These are phyloP conservation scores for Pulveroboletus sp. DNA, from an alignment of 768 basidiomycete species.

Conservation along the genomic window DNA sequence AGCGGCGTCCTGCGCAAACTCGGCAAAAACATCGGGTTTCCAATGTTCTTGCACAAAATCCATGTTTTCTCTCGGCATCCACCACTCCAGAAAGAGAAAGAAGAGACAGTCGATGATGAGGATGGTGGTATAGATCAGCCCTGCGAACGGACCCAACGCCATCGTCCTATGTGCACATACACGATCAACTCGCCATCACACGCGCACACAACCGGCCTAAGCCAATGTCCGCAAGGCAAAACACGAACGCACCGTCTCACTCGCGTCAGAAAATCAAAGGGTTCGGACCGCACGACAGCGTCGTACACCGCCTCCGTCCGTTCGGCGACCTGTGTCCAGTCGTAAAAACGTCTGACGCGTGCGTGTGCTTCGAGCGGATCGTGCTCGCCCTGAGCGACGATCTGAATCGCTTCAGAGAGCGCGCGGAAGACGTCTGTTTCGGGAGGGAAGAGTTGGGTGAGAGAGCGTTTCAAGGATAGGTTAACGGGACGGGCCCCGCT, in stretches of 20 bases:
- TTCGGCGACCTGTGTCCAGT: constrained; percentile 74
- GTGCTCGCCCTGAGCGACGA: constrained; percentile 62
- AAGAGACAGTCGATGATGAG: constrained; percentile 87
- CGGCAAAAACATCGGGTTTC: constrained; percentile 35
- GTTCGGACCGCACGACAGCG: constrained; percentile 53
- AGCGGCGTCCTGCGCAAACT: constrained; percentile 10
- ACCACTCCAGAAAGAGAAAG: constrained; percentile 79
- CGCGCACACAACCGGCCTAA: no score
- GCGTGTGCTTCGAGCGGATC: constrained; percentile 74
- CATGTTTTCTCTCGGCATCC: constrained; percentile 70
- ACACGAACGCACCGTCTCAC: constrained; percentile 56
- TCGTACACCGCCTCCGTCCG: constrained; percentile 84
- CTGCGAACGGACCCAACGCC: constrained; percentile 73
- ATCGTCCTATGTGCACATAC: constrained; percentile 51
- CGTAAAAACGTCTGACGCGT: constrained; percentile 77
- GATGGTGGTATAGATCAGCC: constrained; percentile 85
- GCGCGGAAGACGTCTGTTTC: constrained; percentile 79
- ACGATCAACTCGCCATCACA: not conserved
- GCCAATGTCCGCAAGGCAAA: not conserved
- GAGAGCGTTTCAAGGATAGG: not conserved
- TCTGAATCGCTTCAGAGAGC: constrained; percentile 71
- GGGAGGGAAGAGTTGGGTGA: not conserved
- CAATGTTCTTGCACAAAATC: constrained; percentile 70
- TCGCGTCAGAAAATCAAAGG: constrained; percentile 72
- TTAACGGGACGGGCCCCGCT: no score